Conservation (phyloP, 805 yeast genomes). For the Myxozyma vanderwaltii region DNA sequence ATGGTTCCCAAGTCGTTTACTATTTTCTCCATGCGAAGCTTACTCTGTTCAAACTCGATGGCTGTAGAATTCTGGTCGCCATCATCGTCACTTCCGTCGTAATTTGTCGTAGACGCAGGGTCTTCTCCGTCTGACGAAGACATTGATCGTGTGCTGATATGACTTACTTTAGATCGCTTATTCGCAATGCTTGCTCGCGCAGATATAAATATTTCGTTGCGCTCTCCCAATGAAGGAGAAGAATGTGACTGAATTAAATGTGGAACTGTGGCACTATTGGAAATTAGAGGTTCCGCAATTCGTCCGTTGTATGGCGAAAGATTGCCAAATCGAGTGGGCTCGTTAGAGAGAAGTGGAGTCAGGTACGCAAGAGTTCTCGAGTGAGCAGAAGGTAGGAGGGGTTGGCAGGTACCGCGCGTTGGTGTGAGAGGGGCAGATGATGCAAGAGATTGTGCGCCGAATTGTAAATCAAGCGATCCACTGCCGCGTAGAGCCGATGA, state of each 20-base stretch:
- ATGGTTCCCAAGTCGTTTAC: neutral
- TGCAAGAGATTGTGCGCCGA: neutral
- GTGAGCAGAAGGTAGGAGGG: neutral
- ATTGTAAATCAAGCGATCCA: neutral
- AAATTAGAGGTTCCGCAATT: neutral
- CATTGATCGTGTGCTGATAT: neutral
- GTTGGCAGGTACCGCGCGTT: neutral
- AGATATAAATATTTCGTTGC: neutral
- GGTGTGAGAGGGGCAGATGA: neutral
- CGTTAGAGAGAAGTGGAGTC: neutral
- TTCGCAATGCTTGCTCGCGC: neutral
- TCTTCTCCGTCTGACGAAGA: conserved; percentile 1
- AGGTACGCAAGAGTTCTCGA: neutral
- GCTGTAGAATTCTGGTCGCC: neutral
- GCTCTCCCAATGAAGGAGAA: conserved; percentile 1
- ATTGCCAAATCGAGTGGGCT: neutral
- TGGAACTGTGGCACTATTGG: neutral
- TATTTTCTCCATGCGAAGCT: neutral
- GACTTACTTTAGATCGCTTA: neutral
- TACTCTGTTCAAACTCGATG: conserved; percentile 2
- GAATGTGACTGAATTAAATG: neutral
- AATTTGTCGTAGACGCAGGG: neutral
- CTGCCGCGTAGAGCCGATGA: neutral
- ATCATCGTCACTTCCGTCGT: conserved; percentile 1
- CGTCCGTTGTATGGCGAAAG: neutral